Percentiles rank a stretch among this genome's conserved stretches.
phyloP scores from a whole-genome alignment of 148 eudicot species.

The Rhododendron henanense region DNA sequence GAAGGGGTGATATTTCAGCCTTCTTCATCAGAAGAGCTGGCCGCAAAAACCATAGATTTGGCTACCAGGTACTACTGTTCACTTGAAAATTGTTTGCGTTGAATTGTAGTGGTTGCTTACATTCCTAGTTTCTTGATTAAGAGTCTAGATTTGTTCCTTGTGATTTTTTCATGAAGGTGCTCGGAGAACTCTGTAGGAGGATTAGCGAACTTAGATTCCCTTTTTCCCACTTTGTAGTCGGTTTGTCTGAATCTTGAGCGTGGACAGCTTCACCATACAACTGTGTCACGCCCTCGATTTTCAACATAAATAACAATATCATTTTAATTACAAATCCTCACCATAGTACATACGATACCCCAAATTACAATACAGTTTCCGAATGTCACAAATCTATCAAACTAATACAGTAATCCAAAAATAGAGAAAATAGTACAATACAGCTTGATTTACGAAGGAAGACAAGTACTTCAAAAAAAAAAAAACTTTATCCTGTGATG shows the following conservation, averaged over 20 bases:
- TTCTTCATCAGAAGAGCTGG: constrained; percentile 23
- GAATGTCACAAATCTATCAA: too few species aligned
- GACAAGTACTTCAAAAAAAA: too few species aligned
- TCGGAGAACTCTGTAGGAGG: background rate
- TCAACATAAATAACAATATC: too few species aligned
- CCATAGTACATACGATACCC: too few species aligned
- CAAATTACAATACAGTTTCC: too few species aligned
- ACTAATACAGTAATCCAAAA: too few species aligned
- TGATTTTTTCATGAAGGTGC: background rate
- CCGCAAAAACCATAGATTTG: constrained; percentile 18
- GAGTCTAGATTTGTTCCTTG: background rate
- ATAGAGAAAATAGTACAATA: too few species aligned
- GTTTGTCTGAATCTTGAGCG: background rate
- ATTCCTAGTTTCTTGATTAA: background rate
- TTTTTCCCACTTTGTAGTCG: background rate
- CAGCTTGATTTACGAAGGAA: too few species aligned
- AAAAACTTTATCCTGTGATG: too few species aligned
- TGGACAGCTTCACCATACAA: background rate
- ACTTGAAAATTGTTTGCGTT: background rate
- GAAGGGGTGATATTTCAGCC: constrained; percentile 18
- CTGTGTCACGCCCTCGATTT: too few species aligned
- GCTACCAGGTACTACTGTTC: constrained; percentile 23
- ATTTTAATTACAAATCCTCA: too few species aligned
- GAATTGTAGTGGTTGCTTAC: background rate
- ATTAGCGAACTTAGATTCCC: background rate